Conservation (phyloP, 1,284 basidiomycete species). For the Cryptococcus amylolentus region DNA sequence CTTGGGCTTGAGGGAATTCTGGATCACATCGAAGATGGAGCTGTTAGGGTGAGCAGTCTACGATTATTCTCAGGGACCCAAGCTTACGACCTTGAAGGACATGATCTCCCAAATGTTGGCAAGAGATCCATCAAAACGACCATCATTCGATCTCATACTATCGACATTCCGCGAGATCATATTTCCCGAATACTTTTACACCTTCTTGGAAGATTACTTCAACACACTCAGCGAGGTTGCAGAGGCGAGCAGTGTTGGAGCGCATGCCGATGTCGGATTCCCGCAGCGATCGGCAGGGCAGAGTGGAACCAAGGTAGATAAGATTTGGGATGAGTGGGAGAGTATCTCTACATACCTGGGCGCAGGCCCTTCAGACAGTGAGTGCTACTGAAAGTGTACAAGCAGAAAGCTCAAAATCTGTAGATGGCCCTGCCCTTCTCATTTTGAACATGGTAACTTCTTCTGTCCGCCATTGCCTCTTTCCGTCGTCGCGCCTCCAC, state of each 20-base stretch:
- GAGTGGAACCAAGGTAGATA: slow-evolving; percentile 39
- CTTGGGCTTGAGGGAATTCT: slow-evolving; percentile 72
- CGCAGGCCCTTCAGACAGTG: slow-evolving; percentile 26
- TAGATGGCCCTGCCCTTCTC: slow-evolving; percentile 75
- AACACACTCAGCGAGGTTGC: slow-evolving; percentile 67
- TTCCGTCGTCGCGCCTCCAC: slow-evolving; percentile 80
- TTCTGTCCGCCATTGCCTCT: slow-evolving; percentile 81
- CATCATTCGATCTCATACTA: slow-evolving; percentile 79
- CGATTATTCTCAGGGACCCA: background rate
- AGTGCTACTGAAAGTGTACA: slow-evolving; percentile 7
- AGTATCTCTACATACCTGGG: slow-evolving; percentile 40
- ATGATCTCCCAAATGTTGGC: slow-evolving; percentile 88
- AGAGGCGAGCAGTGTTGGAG: background rate
- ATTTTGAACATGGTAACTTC: slow-evolving; percentile 81
- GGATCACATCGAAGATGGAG: slow-evolving; percentile 70
- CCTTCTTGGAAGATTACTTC: slow-evolving; percentile 87
- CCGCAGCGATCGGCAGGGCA: slow-evolving; percentile 22
- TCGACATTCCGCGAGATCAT: slow-evolving; percentile 70
- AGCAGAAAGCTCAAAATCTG: background rate
- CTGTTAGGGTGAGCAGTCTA: slow-evolving; percentile 64
- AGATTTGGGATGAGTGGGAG: slow-evolving; percentile 45
- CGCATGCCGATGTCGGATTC: slow-evolving; percentile 11
- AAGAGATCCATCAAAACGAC: slow-evolving; percentile 70
- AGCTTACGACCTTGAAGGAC: slow-evolving; percentile 53
- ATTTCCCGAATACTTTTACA: slow-evolving; percentile 90